These are phyloP conservation scores for Sporothrix pallida DNA, from an alignment of 2,329 filamentous ascomycete genomes.

Conservation along the genomic window DNA sequence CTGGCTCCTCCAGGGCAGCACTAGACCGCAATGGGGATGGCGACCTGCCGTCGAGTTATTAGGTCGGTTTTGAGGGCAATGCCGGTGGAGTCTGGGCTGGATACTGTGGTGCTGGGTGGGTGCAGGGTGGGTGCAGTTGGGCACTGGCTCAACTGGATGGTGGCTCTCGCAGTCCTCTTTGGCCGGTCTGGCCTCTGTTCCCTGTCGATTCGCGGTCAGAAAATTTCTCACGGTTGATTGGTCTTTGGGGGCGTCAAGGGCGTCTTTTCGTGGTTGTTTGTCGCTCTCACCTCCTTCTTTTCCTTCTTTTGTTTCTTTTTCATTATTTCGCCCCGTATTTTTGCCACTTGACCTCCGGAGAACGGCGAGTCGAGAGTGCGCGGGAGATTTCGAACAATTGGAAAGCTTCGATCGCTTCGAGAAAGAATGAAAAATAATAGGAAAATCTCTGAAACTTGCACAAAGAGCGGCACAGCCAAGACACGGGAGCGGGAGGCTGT, in stretches of 20 bases:
- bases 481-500: slow-evolving; percentile 6
- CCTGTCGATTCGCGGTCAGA: slow-evolving; percentile 8
- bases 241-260: slow-evolving; percentile 1
- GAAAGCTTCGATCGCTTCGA: slow-evolving; percentile 4
- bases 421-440: too few species aligned
- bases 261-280: background rate
- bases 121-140: slow-evolving; percentile 10
- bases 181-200: slow-evolving; percentile 23
- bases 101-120: background rate
- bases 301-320: background rate
- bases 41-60: slow-evolving; percentile 31
- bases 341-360: slow-evolving; percentile 11
- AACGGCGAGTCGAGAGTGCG: slow-evolving; percentile 2
- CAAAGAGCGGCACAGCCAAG: slow-evolving; percentile 15
- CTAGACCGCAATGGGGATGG: slow-evolving; percentile 25
- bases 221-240: slow-evolving; percentile 22
- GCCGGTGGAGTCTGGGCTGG: slow-evolving; percentile 13
- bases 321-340: background rate
- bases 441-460: background rate
- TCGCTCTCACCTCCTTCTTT: background rate
- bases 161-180: background rate
- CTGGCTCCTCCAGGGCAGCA: background rate
- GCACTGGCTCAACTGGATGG: background rate
- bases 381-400: background rate
- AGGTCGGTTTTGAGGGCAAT: slow-evolving; percentile 3